Evolutionary conservation across 768 basidiomycete species (phyloP), one percentile per base, ranked within the genome.

Genomic region (Leccinum subtestaceum): DNA sequence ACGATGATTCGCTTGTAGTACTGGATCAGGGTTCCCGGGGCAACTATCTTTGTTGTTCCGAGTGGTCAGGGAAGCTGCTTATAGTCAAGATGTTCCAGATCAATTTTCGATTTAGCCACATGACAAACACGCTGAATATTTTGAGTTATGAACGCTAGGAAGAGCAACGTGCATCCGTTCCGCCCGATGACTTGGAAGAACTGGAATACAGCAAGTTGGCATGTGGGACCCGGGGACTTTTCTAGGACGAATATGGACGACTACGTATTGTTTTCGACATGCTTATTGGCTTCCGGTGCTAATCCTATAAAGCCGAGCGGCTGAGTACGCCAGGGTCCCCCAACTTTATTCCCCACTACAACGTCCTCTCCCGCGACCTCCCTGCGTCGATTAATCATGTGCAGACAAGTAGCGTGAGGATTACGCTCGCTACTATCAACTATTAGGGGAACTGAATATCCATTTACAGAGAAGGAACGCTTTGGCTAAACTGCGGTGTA

Each of bases 371-470:
- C 61, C 51, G 32, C 27, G 15, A 31, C 53, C 29, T 32, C 43
- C 50, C 51, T 21, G 40, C 43, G n/a, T 19, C 43, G 8, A 32
- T 25, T 46, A 50, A 68, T 47, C 57, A 91, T 91, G 89, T 91
- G 89, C 71, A 83, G 78, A 78, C 84, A 84, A 73, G 78, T 90
- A 72, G 86, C 89, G 89, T 91, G 76, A 67, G 88, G 82, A 56
- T 23, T 40, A 53, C 31, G 13, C n/a, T 64, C 50, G 11, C 59
- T 29, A 17, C 54, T 48, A 27, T 38, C 12, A 8, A 6, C 23
- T 38, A 4, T 2, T 32, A 23, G 13, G 15, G 17, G 40, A 59
- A 46, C 50, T 63, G 25, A 61, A 53, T 50, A 32, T 21, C 27
- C 52, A 43, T 59, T 58, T 58, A 56, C 71, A 90, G 89, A 60